phyloP scores from a whole-genome alignment of 495 filamentous ascomycete species.

The Lindgomyces ingoldianus region DNA sequence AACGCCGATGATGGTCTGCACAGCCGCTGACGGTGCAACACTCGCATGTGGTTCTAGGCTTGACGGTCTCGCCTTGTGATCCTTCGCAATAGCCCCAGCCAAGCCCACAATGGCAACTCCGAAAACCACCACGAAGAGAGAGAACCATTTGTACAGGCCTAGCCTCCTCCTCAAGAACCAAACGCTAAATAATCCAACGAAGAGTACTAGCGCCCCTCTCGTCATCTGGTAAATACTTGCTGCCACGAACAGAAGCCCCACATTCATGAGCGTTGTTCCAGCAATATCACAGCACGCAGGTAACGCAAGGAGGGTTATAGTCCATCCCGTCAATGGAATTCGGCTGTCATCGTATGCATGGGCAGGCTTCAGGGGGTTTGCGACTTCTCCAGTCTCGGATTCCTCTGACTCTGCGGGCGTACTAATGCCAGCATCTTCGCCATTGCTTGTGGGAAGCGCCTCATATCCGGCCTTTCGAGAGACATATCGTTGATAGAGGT shows the following conservation, averaged over 20 bases:
- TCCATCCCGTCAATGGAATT: constrained; percentile 66
- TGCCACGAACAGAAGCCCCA: constrained; percentile 87
- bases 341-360: constrained; percentile 47
- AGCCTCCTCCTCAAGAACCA: constrained; percentile 79
- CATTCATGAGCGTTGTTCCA: constrained; percentile 96
- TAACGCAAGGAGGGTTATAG: constrained; percentile 73
- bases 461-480: constrained; percentile 63
- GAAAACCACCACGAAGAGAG: constrained; percentile 79
- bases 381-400: constrained; percentile 42
- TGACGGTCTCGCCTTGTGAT: constrained; percentile 50
- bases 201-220: constrained; percentile 86
- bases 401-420: constrained; percentile 16
- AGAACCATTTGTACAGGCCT: constrained; percentile 82
- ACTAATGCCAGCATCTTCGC: neutral
- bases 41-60: constrained; percentile 30
- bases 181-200: constrained; percentile 94
- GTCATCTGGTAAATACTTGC: constrained; percentile 99
- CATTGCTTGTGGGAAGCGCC: constrained; percentile 50
- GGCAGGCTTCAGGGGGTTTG: constrained; percentile 53
- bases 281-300: constrained; percentile 92
- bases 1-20: constrained; percentile 77
- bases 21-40: constrained; percentile 58
- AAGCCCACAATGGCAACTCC: constrained; percentile 90
- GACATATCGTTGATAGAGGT: constrained; percentile 62
- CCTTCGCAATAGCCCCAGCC: constrained; percentile 73